phyloP scores from a whole-genome alignment of 176 grass and related monocot genomes.

The Zea luxurians region DNA sequence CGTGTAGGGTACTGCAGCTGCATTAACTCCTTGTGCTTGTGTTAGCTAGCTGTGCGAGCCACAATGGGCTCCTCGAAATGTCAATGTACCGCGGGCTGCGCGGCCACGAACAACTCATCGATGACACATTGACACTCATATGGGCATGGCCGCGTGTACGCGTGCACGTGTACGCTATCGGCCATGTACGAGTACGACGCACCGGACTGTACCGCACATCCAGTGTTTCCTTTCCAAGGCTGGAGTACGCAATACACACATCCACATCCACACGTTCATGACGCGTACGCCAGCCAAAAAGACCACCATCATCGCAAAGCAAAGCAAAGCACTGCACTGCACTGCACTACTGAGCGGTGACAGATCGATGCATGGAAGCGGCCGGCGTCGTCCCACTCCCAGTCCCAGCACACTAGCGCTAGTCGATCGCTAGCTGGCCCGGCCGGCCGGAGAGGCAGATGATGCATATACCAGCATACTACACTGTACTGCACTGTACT shows the following conservation, averaged over 20 bases:
- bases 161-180: neutral
- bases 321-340: neutral
- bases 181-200: neutral
- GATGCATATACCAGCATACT: neutral
- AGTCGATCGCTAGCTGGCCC: neutral
- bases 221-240: neutral
- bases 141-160: neutral
- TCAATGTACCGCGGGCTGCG: no score
- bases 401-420: no score
- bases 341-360: neutral
- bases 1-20: no score
- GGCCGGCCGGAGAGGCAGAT: no score
- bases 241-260: no score
- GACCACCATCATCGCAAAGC: neutral
- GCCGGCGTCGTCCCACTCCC: neutral
- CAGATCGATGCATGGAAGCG: neutral
- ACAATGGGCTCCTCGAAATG: no score
- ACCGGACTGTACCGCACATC: neutral
- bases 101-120: neutral
- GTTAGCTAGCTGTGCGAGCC: no score
- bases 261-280: neutral
- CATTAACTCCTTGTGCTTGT: no score
- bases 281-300: neutral
- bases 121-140: no score
- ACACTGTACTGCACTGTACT: no score